A percentile compares a stretch with the other conserved stretches of the same genome.
phyloP scores from a whole-genome alignment of 202 grass and related monocot genomes.

The Panicum hallii region DNA sequence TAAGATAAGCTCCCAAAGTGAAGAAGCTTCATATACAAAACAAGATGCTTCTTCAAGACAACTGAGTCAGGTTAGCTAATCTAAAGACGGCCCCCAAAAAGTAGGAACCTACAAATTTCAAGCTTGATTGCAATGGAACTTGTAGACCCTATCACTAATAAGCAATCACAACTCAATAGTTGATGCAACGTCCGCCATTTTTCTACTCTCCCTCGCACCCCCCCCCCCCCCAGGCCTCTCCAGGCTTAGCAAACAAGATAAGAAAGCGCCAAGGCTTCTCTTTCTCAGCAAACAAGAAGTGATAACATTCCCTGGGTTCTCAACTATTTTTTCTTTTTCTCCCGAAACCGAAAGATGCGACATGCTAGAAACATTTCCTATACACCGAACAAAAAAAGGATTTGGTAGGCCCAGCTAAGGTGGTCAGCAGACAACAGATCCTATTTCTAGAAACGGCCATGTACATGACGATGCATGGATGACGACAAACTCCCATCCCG shows the following conservation, averaged over 20 bases:
- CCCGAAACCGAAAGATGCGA: neutral
- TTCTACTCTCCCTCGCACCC: neutral
- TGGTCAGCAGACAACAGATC: neutral
- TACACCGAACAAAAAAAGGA: neutral
- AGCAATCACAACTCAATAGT: neutral
- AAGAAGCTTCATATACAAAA: neutral
- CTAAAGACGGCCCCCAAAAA: neutral
- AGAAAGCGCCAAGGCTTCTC: neutral
- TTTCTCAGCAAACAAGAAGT: neutral
- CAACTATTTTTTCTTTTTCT: neutral
- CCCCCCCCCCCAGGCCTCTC: neutral
- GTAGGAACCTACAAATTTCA: conserved; percentile 6
- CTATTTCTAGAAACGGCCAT: conserved; percentile 3
- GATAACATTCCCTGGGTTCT: neutral
- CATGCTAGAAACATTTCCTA: neutral
- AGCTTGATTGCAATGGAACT: neutral
- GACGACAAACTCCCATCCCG: conserved; percentile 39
- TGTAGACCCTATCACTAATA: neutral
- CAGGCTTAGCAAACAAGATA: neutral
- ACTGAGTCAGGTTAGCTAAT: neutral
- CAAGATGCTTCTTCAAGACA: neutral
- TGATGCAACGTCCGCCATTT: neutral
- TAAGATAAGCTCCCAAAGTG: conserved; percentile 14
- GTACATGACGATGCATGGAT: conserved; percentile 23
- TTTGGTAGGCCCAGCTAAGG: neutral